These are phyloP conservation scores for Nemania sp. DNA, from an alignment of 2,329 filamentous ascomycete genomes.

Conservation along the genomic window DNA sequence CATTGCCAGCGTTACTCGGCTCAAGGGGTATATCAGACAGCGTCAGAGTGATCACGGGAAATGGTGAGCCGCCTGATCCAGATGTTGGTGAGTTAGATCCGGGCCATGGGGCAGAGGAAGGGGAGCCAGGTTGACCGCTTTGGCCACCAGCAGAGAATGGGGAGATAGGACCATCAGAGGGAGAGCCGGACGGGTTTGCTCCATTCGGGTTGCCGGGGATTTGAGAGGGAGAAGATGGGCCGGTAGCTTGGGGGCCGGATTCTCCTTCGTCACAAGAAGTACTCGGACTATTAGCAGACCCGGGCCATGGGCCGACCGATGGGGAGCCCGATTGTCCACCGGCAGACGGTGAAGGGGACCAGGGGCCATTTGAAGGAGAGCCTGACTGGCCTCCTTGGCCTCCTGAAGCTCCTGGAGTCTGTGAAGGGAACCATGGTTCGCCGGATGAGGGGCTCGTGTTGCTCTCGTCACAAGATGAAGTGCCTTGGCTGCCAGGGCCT, in stretches of 20 bases:
- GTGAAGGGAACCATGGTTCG: conserved; percentile 17
- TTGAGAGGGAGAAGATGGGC: conserved; percentile 15
- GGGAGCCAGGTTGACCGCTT: conserved; percentile 19
- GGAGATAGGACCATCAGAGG: conserved; percentile 17
- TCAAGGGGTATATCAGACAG: conserved; percentile 23
- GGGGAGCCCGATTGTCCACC: conserved; percentile 14
- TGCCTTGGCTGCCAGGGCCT: conserved; percentile 16
- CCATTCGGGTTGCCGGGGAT: conserved; percentile 3
- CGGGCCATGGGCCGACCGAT: conserved; percentile 6
- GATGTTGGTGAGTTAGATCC: conserved; percentile 15
- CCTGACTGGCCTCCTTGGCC: conserved; percentile 15
- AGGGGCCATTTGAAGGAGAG: conserved; percentile 13
- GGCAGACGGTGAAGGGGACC: conserved; percentile 13
- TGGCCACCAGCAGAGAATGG: conserved; percentile 14
- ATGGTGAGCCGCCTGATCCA: conserved; percentile 24
- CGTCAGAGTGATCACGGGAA: conserved; percentile 34
- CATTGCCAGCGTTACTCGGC: conserved; percentile 10
- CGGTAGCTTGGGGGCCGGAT: conserved; percentile 13
- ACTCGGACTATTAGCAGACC: conserved; percentile 5
- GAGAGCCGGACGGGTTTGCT: conserved; percentile 5
- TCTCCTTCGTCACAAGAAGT: conserved; percentile 21
- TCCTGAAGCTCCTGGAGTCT: conserved; percentile 24
- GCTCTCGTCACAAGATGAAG: conserved; percentile 24
- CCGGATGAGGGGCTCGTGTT: conserved; percentile 8
- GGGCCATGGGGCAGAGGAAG: conserved; percentile 17